Evolutionary conservation across 768 basidiomycete species (phyloP).

Genomic region (Trametes sanguinea): DNA sequence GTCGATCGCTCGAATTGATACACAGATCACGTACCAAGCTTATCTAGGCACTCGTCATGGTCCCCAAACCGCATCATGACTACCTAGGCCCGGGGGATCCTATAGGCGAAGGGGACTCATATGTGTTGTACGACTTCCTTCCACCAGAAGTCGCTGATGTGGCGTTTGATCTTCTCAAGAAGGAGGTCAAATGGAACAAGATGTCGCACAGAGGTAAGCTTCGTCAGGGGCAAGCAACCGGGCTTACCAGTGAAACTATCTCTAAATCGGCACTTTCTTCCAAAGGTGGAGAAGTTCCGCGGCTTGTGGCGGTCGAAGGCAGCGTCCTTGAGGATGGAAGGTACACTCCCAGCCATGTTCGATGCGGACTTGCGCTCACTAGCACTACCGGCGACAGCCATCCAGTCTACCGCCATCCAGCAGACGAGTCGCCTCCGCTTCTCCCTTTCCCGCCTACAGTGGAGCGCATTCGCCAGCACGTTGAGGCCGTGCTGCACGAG

Average conservation of each 20-base stretch:
- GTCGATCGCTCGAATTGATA: too few species aligned
- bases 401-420: slow-evolving; percentile 82
- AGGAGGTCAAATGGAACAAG: slow-evolving; percentile 70
- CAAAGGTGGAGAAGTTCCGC: slow-evolving; percentile 71
- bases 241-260: too few species aligned
- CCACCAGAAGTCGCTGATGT: slow-evolving; percentile 53
- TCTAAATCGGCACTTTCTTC: too few species aligned
- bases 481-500: slow-evolving; percentile 58
- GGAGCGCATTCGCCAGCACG: slow-evolving; percentile 59
- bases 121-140: slow-evolving; percentile 58
- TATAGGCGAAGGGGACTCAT: slow-evolving; percentile 71
- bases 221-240: too few species aligned
- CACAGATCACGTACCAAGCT: neutral
- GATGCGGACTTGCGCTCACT: neutral
- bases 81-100: slow-evolving; percentile 32
- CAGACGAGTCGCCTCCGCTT: slow-evolving; percentile 74
- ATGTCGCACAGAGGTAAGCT: slow-evolving; percentile 75
- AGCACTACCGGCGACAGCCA: slow-evolving; percentile 43
- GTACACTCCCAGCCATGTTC: slow-evolving; percentile 29
- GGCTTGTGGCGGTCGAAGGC: slow-evolving; percentile 65
- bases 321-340: slow-evolving; percentile 52
- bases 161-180: slow-evolving; percentile 58
- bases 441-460: slow-evolving; percentile 70
- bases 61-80: neutral
- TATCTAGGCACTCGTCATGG: neutral